Base-by-base conservation (phyloP, 1,284 basidiomycete genomes). In the Ustilago xerochloae region DNA sequence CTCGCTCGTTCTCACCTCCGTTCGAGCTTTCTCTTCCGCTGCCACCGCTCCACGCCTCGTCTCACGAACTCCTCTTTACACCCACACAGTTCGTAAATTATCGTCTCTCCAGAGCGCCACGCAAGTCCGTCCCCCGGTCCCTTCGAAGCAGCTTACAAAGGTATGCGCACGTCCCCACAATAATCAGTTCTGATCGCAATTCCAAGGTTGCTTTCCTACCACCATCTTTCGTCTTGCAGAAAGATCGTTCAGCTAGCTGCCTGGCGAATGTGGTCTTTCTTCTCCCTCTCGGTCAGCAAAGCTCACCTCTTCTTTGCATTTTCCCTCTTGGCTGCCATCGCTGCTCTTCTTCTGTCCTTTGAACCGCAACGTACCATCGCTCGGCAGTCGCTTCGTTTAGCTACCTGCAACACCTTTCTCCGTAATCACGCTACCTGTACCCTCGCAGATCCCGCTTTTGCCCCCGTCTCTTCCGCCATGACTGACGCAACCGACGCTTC, bases 401-500 rank as follows among this genome's bases (percentile, higher is more conserved):
- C 56, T 15, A 29, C 60, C 22, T 54, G 51, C 52, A 55, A 47
- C n/a, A 45, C 52, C 24, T 33, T 46, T 29, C 38, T 55, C 30
- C 60, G 70, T 29, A 63, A 18, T 8, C 70, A 73, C 70, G 64
- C 70, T 24, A 73, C 64, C 24, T 73, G 70, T 45, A 43, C 64
- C 8, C 60, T 67, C 10, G 61, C 63, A 46, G 63, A 72, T 29
- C 63, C 70, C 26, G 46, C 61, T 22, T 67, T 67, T 30, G 70
- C 63, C 35, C 57, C 63, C 24, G 41, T 65, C 49, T 65, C 71
- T 45, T 66, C 71, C 60, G 51, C 50, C 72, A 75, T 75, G 72
- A 60, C 67, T 41, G 52, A 68, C 63, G 67, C 72, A 30, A 54
- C 63, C 60, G 72, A 75, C 54, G 67, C 67, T n/a, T 76, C 73